Percentiles rank a stretch among this genome's conserved stretches.
Evolutionary conservation across 805 yeast species (phyloP).

Genomic region (Pichia californica): DNA sequence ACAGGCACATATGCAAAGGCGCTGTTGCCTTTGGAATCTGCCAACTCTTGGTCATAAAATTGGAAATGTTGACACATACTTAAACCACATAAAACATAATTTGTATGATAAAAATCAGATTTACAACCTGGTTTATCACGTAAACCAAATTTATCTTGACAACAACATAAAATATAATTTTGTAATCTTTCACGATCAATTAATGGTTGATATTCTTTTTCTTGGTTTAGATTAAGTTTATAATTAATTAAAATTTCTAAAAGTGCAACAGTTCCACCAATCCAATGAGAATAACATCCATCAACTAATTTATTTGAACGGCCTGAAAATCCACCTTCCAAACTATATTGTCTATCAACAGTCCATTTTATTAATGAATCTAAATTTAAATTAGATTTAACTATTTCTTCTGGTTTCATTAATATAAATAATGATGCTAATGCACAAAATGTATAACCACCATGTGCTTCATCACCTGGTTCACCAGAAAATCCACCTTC

Average conservation of each 20-base stretch:
- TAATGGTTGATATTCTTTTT: slow-evolving; percentile 14
- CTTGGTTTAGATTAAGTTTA: slow-evolving; percentile 37
- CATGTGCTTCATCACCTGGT: slow-evolving; percentile 89
- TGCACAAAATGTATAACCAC: slow-evolving; percentile 94
- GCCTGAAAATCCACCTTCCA: slow-evolving; percentile 89
- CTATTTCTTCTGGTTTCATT: slow-evolving; percentile 31
- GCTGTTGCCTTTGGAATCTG: slow-evolving; percentile 14
- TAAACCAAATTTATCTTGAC: slow-evolving; percentile 53
- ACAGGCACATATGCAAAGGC: slow-evolving; percentile 17
- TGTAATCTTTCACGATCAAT: slow-evolving; percentile 53
- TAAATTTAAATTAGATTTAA: slow-evolving; percentile 33
- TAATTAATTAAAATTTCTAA: slow-evolving; percentile 47
- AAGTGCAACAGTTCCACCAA: slow-evolving; percentile 69
- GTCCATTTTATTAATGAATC: slow-evolving; percentile 60
- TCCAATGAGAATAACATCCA: slow-evolving; percentile 95
- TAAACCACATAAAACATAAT: slow-evolving; percentile 75
- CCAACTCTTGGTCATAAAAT: slow-evolving; percentile 15
- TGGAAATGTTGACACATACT: slow-evolving; percentile 48
- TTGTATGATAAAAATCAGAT: slow-evolving; percentile 88
- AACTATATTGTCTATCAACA: slow-evolving; percentile 53
- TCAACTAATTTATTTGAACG: slow-evolving; percentile 91
- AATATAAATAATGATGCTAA: slow-evolving; percentile 53
- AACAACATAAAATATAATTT: slow-evolving; percentile 72
- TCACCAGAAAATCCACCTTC: slow-evolving; percentile 95
- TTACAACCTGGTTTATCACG: slow-evolving; percentile 79